phyloP scores from a whole-genome alignment of 1,284 basidiomycete genomes.

The Ustilago shanxiensis region DNA sequence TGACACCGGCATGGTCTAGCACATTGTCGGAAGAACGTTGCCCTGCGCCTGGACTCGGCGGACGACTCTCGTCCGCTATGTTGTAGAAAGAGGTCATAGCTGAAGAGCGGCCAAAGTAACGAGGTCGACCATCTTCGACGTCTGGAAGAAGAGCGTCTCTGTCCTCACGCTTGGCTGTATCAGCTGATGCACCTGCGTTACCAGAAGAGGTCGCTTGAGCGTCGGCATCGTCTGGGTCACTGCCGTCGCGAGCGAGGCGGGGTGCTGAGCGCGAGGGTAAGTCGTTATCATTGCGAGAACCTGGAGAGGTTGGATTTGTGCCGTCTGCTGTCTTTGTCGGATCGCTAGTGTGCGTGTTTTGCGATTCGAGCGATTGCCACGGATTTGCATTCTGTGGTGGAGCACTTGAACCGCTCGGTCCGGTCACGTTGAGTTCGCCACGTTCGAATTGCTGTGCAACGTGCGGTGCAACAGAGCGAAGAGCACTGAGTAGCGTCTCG shows the following conservation, averaged over 20 bases:
- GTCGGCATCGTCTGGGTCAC: conserved; percentile 23
- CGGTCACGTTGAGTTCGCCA: conserved; percentile 56
- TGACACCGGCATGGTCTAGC: conserved; percentile 39
- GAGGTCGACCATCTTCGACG: conserved; percentile 61
- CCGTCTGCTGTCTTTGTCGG: background rate
- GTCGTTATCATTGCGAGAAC: conserved; percentile 19
- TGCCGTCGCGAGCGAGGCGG: conserved; percentile 14
- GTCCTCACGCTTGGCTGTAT: conserved; percentile 29
- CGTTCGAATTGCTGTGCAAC: conserved; percentile 56
- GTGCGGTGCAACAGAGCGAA: conserved; percentile 59
- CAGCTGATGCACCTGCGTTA: background rate
- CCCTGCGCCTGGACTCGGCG: conserved; percentile 43
- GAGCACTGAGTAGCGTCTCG: conserved; percentile 58
- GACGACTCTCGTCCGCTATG: conserved; percentile 52
- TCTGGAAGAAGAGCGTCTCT: conserved; percentile 55
- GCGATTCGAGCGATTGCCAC: conserved; percentile 35
- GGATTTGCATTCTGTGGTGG: conserved; percentile 51
- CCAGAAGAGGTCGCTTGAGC: background rate
- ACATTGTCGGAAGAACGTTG: conserved; percentile 17
- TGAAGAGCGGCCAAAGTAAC: conserved; percentile 60
- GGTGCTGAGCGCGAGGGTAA: conserved; percentile 24
- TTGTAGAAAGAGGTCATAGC: conserved; percentile 52
- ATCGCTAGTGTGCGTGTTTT: conserved; percentile 5
- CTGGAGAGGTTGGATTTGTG: background rate
- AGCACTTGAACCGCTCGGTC: conserved; percentile 37